These are phyloP conservation scores for Pelargonium nanum DNA, from an alignment of 345 rosid species.

Conservation along the genomic window DNA sequence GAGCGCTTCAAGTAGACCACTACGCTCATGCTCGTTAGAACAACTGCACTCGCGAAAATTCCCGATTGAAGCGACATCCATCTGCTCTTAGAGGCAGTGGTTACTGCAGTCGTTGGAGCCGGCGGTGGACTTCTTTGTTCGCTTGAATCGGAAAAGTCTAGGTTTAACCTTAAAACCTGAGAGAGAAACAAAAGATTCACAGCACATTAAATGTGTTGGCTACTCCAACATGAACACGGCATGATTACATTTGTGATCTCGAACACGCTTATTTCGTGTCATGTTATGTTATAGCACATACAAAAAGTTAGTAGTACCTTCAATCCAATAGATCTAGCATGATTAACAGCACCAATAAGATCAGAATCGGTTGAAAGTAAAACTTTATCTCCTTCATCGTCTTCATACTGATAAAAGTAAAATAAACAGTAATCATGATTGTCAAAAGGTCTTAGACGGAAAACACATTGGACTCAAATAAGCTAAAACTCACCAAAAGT, in stretches of 20 bases:
- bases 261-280: no score
- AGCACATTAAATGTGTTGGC: neutral
- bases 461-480: conserved; percentile 2
- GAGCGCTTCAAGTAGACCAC: conserved; percentile 68
- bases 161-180: conserved; percentile 64
- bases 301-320: conserved; percentile 38
- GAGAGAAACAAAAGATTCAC: conserved; percentile 1
- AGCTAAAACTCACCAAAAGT: conserved; percentile 46
- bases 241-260: neutral
- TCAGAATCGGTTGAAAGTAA: conserved; percentile 62
- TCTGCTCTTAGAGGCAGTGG: conserved; percentile 12
- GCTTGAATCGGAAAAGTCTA: conserved; percentile 41
- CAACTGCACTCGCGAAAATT: conserved; percentile 51
- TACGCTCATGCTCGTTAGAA: conserved; percentile 50
- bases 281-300: neutral
- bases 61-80: conserved; percentile 31
- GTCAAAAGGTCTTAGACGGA: neutral
- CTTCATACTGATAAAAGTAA: conserved; percentile 46
- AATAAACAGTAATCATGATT: neutral
- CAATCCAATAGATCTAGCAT: conserved; percentile 54
- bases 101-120: conserved; percentile 10
- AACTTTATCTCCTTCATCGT: conserved; percentile 92
- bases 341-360: conserved; percentile 55
- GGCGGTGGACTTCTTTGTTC: conserved; percentile 18
- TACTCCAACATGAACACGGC: neutral